Conservation (phyloP, 768 basidiomycete genomes). For the Boletus pseudopeckii region DNA sequence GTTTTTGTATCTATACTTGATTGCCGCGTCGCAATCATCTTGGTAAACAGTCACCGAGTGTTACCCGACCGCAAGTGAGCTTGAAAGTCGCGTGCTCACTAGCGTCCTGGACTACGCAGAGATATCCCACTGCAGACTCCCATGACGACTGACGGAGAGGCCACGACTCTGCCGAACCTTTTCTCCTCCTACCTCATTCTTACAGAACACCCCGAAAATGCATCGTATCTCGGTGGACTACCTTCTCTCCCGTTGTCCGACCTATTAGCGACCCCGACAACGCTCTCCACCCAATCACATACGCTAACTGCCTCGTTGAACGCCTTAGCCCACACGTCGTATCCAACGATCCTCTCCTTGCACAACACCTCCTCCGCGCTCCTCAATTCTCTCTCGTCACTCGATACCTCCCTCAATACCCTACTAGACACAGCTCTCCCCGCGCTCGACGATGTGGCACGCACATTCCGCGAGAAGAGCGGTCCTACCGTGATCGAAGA, state of each 20-base stretch:
- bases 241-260: slow-evolving; percentile 62
- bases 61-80: neutral
- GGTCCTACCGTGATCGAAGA: slow-evolving; percentile 66
- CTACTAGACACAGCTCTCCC: slow-evolving; percentile 70
- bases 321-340: slow-evolving; percentile 85
- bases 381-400: slow-evolving; percentile 64
- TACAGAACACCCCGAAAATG: slow-evolving; percentile 24
- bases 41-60: neutral
- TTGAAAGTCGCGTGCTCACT: neutral
- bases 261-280: slow-evolving; percentile 69
- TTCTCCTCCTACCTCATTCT: slow-evolving; percentile 18
- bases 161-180: slow-evolving; percentile 25
- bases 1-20: slow-evolving; percentile 17
- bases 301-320: slow-evolving; percentile 88
- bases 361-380: slow-evolving; percentile 77
- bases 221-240: slow-evolving; percentile 61
- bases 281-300: slow-evolving; percentile 79
- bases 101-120: neutral
- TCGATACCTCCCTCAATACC: slow-evolving; percentile 69
- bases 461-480: slow-evolving; percentile 69
- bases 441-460: slow-evolving; percentile 68
- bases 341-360: slow-evolving; percentile 88
- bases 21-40: neutral
- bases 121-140: neutral
- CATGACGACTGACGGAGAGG: slow-evolving; percentile 25